Conservation (phyloP, 2,329 filamentous ascomycete genomes). For the Aspergillus fumigatus region DNA sequence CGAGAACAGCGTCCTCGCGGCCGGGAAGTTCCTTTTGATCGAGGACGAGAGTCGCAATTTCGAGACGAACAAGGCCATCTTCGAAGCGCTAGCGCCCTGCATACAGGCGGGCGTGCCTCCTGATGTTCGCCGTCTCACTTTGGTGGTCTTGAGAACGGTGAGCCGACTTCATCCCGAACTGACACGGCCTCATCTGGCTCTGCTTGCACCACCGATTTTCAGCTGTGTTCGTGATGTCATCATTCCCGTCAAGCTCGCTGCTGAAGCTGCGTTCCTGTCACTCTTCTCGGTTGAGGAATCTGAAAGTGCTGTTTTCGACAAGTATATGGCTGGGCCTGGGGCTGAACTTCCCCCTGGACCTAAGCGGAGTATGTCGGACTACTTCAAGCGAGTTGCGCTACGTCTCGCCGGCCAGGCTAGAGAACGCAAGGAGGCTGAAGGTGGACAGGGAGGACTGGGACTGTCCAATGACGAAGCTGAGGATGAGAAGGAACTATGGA, state of each 20-base stretch:
- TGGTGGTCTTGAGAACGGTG: constrained; percentile 84
- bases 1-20: constrained; percentile 82
- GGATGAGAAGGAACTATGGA: constrained; percentile 94
- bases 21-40: constrained; percentile 81
- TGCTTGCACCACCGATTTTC: constrained; percentile 82
- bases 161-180: constrained; percentile 74
- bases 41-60: constrained; percentile 57
- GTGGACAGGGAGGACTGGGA: constrained; percentile 78
- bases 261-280: constrained; percentile 88
- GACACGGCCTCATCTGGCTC: constrained; percentile 71
- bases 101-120: constrained; percentile 73
- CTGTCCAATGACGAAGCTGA: constrained; percentile 87
- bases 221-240: constrained; percentile 83
- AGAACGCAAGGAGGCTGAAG: constrained; percentile 87
- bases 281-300: constrained; percentile 87
- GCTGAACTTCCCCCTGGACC: constrained; percentile 64
- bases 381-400: constrained; percentile 89
- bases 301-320: constrained; percentile 81
- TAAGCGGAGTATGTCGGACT: constrained; percentile 90
- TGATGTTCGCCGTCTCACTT: constrained; percentile 77
- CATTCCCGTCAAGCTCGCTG: constrained; percentile 91
- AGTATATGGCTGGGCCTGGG: constrained; percentile 70
- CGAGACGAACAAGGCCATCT: constrained; percentile 72
- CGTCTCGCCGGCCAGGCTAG: constrained; percentile 80
- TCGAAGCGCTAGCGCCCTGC: constrained; percentile 69